A percentile compares a stretch with the other conserved stretches of the same genome.
phyloP scores from a whole-genome alignment of 352 stramenopile species.

The Pythium folliculosum region DNA sequence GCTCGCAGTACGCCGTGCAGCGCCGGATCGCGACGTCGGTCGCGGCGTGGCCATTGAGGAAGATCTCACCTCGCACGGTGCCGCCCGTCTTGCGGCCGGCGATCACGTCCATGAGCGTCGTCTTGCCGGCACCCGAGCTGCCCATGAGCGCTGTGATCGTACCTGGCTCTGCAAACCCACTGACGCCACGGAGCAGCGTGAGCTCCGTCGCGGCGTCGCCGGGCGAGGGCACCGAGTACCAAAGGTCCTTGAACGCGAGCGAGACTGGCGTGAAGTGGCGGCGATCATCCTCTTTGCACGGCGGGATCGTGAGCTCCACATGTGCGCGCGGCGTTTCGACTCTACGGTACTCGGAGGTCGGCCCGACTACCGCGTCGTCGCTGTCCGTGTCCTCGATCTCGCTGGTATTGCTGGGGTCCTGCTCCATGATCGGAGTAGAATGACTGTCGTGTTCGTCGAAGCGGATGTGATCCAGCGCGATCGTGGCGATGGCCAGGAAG shows the following conservation, averaged over 20 bases:
- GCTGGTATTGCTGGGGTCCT: background rate
- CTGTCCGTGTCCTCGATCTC: conserved; percentile 5
- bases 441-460: conserved; percentile 51
- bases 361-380: background rate
- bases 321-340: background rate
- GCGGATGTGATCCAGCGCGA: conserved; percentile 57
- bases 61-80: conserved; percentile 65
- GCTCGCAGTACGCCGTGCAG: conserved; percentile 69
- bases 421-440: conserved; percentile 12
- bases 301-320: conserved; percentile 23
- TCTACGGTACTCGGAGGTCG: conserved; percentile 20
- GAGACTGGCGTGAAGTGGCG: conserved; percentile 47
- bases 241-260: conserved; percentile 58
- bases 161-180: conserved; percentile 52
- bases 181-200: conserved; percentile 66
- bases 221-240: conserved; percentile 53
- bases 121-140: conserved; percentile 87
- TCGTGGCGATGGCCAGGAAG: conserved; percentile 50
- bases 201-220: conserved; percentile 35
- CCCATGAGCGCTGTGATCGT: conserved; percentile 77
- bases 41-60: conserved; percentile 57
- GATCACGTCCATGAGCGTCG: conserved; percentile 95
- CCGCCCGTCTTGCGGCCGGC: conserved; percentile 89
- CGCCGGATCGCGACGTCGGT: conserved; percentile 56
- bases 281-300: conserved; percentile 19